Conservation (phyloP, 2,329 filamentous ascomycete species). For the Scytalidium sp. region DNA sequence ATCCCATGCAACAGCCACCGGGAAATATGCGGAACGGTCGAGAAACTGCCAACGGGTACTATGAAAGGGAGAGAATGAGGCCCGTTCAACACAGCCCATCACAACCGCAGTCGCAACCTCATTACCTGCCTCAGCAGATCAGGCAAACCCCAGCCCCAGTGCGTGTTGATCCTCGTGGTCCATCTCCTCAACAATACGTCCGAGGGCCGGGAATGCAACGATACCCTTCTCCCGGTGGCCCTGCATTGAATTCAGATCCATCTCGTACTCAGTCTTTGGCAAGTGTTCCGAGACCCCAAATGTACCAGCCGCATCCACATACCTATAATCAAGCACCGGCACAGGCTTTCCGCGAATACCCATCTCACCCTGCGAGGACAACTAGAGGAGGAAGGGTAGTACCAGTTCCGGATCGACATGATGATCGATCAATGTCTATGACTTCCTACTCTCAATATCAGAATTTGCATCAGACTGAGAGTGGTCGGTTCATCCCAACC, state of each 20-base stretch:
- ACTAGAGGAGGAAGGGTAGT: constrained; percentile 82
- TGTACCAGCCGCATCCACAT: constrained; percentile 62
- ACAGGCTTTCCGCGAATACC: too few species aligned
- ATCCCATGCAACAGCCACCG: constrained; percentile 17
- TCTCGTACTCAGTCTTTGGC: constrained; percentile 95
- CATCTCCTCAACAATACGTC: constrained; percentile 38
- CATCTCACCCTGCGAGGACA: constrained; percentile 64
- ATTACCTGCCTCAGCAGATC: constrained; percentile 57
- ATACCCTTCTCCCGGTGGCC: constrained; percentile 52
- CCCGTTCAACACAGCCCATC: constrained; percentile 8
- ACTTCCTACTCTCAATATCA: constrained; percentile 75
- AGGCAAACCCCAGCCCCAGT: constrained; percentile 63
- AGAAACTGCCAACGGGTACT: constrained; percentile 47
- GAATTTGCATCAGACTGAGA: constrained; percentile 87
- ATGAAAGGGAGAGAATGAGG: constrained; percentile 38
- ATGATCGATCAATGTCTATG: constrained; percentile 96
- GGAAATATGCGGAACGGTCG: constrained; percentile 24
- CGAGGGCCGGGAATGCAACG: constrained; percentile 49
- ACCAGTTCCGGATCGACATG: constrained; percentile 83
- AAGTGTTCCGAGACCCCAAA: constrained; percentile 67
- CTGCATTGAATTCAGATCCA: constrained; percentile 78
- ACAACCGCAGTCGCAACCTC: constrained; percentile 47
- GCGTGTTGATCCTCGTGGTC: constrained; percentile 30
- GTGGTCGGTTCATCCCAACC: constrained; percentile 84
- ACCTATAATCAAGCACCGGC: constrained; percentile 68